These are phyloP conservation scores for Podospora anserina DNA, from an alignment of 495 filamentous ascomycete genomes.

Conservation along the genomic window DNA sequence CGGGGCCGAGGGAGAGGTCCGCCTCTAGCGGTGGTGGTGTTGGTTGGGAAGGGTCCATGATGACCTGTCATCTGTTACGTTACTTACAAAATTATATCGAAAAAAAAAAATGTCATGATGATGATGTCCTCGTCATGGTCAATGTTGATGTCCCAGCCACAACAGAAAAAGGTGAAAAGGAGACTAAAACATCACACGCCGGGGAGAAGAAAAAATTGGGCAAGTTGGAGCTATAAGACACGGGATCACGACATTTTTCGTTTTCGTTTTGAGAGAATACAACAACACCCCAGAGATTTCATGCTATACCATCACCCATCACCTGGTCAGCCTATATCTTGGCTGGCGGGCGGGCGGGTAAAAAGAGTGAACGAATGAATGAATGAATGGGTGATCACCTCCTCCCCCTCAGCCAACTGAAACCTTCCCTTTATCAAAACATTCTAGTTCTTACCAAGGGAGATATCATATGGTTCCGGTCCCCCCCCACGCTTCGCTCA, in stretches of 20 bases:
- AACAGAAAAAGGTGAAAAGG: conserved; percentile 7
- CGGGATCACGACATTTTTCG: neutral
- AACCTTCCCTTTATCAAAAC: neutral
- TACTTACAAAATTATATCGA: neutral
- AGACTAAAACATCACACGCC: neutral
- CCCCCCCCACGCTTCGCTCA: neutral
- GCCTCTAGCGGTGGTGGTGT: conserved; percentile 20
- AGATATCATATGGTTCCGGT: neutral
- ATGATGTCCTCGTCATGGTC: neutral
- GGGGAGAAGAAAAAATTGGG: neutral
- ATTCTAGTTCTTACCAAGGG: neutral
- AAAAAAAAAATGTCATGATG: neutral
- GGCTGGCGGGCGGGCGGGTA: neutral
- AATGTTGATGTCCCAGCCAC: neutral
- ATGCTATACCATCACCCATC: neutral
- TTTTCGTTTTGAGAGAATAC: no score
- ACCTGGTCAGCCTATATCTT: neutral
- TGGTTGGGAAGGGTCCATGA: conserved; percentile 21
- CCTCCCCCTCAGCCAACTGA: neutral
- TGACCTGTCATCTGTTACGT: conserved; percentile 5
- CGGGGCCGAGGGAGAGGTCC: conserved; percentile 35
- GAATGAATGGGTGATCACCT: neutral
- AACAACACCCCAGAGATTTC: no score
- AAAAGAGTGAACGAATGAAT: neutral
- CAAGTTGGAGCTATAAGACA: neutral